Evolutionary conservation across 768 basidiomycete genomes (phyloP).

Genomic region (Sarcomyxa edulis): DNA sequence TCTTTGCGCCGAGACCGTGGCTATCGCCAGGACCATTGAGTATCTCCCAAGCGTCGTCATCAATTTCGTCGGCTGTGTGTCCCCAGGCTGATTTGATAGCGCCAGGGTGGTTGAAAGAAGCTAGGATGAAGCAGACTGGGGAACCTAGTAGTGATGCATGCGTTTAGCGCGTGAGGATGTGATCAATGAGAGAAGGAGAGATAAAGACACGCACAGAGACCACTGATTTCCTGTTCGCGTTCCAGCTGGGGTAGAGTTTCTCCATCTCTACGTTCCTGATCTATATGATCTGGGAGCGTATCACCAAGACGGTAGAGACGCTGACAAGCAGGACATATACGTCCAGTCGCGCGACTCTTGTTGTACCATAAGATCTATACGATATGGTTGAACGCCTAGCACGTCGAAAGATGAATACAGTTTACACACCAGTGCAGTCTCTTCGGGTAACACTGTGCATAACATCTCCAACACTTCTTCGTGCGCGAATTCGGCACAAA

Average conservation of each 20-base stretch:
- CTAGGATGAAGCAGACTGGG: slow-evolving; percentile 69
- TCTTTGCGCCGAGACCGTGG: slow-evolving; percentile 21
- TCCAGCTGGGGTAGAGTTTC: slow-evolving; percentile 33
- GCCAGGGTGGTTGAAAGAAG: slow-evolving; percentile 57
- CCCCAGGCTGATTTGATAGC: slow-evolving; percentile 71
- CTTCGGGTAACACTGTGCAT: slow-evolving; percentile 60
- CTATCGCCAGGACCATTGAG: slow-evolving; percentile 41
- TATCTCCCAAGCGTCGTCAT: slow-evolving; percentile 57
- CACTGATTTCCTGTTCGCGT: slow-evolving; percentile 69
- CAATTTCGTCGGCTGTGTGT: slow-evolving; percentile 59
- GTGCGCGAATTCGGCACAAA: slow-evolving; percentile 76
- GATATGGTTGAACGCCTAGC: background rate
- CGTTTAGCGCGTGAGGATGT: no score
- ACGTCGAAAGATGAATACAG: slow-evolving; percentile 1
- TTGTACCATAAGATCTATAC: slow-evolving; percentile 78
- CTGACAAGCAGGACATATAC: slow-evolving; percentile 77
- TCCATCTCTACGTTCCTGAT: slow-evolving; percentile 11
- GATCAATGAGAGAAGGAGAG: background rate
- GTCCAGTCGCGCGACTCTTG: slow-evolving; percentile 64
- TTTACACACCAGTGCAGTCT: slow-evolving; percentile 58
- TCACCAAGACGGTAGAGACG: slow-evolving; percentile 71
- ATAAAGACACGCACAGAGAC: slow-evolving; percentile 52
- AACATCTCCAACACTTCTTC: slow-evolving; percentile 73
- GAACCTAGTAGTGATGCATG: slow-evolving; percentile 45
- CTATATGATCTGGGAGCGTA: slow-evolving; percentile 42